Base-by-base conservation (phyloP, 1,139 yeast species). In the Barnettozyma hawaiiensis region DNA sequence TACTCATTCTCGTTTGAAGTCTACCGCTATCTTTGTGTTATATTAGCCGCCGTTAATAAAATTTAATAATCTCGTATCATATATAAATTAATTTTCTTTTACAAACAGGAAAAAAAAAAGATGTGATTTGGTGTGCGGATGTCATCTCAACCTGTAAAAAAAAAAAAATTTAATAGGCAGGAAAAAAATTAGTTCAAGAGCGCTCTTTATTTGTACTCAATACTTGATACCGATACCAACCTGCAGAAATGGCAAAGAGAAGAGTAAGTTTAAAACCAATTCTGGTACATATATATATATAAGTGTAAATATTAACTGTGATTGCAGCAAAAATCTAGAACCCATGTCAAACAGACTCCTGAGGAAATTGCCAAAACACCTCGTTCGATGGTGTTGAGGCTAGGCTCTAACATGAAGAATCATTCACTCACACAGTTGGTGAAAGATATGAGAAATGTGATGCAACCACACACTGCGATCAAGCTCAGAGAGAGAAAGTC, bases 391-490 rank as follows among this genome's bases (percentile, higher is more conserved):
- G 97, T 94, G 47, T 75, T 92, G 53, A 79, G 92, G 56, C 74
- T 90, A 44, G 97, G 97, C 4, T 70, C 81, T 15, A 78, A 94
- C 22, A 72, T 85, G 57, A 78, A 79, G 41, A 90, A 92, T 59
- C 89, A 84, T 54, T 78, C 95, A 3, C 69, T 94, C 51, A 73
- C 85, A 34, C 96, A 86, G 62, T 71, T 92, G 47, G 97, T 90
- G 16, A 73, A 75, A 50, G 99, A 92, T 62, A 81, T 90, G 63
- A 76, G 99, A 60, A 77, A 76, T 50, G 78, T 87, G 50, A 89
- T 92, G 97, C 94, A 87, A 61, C 99, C 99, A 22, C 95, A 92
- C 57, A 92, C 99, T 5, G 97, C 97, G 15, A 79, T 87, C 55
- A 84, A 80, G 53, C 73, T 94, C 49, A 74, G 82, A 52, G 98